These are phyloP conservation scores for Taphrina communis DNA, from an alignment of 1,139 yeast species.

Conservation along the genomic window DNA sequence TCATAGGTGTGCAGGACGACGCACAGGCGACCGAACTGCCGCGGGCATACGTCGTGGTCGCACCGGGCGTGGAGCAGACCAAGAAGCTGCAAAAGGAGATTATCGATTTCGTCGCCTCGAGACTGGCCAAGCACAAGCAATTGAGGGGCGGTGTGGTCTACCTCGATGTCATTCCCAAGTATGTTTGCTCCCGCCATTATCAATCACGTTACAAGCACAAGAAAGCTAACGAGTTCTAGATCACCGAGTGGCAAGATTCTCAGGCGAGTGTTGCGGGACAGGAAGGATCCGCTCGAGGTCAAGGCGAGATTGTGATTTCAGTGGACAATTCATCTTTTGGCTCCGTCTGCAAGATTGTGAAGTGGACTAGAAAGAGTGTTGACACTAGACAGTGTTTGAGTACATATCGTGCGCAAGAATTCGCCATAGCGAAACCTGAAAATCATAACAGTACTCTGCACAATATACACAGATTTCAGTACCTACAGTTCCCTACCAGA, in stretches of 20 bases:
- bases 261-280: conserved; percentile 50
- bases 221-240: background rate
- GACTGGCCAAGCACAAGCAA: conserved; percentile 54
- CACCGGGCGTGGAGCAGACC: conserved; percentile 44
- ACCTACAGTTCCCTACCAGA: too few species aligned
- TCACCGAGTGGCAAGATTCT: conserved; percentile 54
- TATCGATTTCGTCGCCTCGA: conserved; percentile 51
- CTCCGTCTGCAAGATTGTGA: too few species aligned
- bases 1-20: conserved; percentile 50
- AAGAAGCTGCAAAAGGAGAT: conserved; percentile 43
- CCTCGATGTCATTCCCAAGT: conserved; percentile 52
- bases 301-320: conserved; percentile 26
- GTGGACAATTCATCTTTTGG: too few species aligned
- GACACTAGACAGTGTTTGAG: background rate
- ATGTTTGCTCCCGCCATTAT: background rate
- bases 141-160: conserved; percentile 55
- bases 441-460: too few species aligned
- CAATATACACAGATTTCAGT: too few species aligned
- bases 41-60: conserved; percentile 52
- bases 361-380: background rate
- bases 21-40: conserved; percentile 53
- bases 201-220: background rate
- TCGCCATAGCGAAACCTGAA: too few species aligned
- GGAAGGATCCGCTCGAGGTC: conserved; percentile 33
- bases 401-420: background rate